Base-by-base conservation (phyloP, 352 stramenopile genomes). In the Pythium periplocum region DNA sequence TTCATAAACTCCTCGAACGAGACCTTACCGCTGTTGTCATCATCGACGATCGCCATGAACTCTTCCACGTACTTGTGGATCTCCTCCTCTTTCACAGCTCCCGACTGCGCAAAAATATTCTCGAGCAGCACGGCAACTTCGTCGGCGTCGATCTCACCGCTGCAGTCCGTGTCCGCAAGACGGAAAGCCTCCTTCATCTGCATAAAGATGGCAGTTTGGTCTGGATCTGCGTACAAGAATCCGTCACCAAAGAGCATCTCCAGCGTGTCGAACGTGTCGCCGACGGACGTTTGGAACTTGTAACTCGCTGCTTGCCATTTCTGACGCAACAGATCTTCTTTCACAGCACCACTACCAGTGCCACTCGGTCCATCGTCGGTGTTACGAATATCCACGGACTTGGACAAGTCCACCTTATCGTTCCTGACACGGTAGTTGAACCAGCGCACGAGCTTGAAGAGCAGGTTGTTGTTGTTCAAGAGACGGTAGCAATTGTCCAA, bases 121-220 rank as follows among this genome's bases (percentile, higher is more conserved):
- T 87, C 71, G 3, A 93, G 63, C 79, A 93, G 87, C 26, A 78
- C 64, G 0, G 73, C 72, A 6, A 93, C 83, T 57, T 93, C 83
- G 34, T 90, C 78, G 0, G 78, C 78, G 36, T 93, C 76, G 36
- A 91, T 87, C 49, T 93, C 83, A 5, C 83, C 83, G 36, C 78
- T 90, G 58, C 83, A 87, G 40, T 93, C 83, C 51, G 75, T 86
- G 57, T 93, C 83, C 0, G 80, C 83, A 1, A 87, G 53, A 9
- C 83, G 75, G 59, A 93, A 93, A 0, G 83, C 83, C 49, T 93
- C 80, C 51, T 93, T 93, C 70, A 93, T 93, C 56, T 93, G 83
- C 83, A 93, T 89, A 57, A 91, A 93, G 49, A 93, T 63, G 9
- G 83, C 83, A 0, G 83, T 93, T 45, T 93, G 76, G 26, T 93